Evolutionary conservation across 2,329 filamentous ascomycete genomes (phyloP).

Genomic region (Penicillium sp.): DNA sequence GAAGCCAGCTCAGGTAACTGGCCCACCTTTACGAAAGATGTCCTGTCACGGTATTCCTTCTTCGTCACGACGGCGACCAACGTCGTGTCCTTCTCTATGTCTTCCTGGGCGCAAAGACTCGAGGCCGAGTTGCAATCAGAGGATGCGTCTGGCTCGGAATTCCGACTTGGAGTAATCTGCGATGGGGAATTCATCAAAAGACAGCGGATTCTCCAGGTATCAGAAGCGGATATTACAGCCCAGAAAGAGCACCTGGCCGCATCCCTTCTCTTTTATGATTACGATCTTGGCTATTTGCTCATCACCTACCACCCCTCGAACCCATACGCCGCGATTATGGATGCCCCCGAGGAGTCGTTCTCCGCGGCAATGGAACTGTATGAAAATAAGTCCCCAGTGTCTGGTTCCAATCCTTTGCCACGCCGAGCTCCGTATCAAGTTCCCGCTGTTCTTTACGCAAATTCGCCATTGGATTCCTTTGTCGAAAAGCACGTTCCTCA

Average conservation of each 20-base stretch:
- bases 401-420: slow-evolving; percentile 26
- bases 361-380: slow-evolving; percentile 28
- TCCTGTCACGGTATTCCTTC: slow-evolving; percentile 56
- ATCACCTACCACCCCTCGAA: slow-evolving; percentile 50
- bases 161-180: slow-evolving; percentile 57
- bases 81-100: slow-evolving; percentile 55
- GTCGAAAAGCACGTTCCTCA: slow-evolving; percentile 44
- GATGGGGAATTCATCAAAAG: slow-evolving; percentile 51
- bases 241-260: slow-evolving; percentile 42
- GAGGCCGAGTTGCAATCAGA: slow-evolving; percentile 56
- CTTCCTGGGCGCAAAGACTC: slow-evolving; percentile 56
- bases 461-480: slow-evolving; percentile 40
- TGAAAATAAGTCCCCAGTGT: slow-evolving; percentile 22
- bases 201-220: slow-evolving; percentile 48
- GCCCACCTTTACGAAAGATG: slow-evolving; percentile 57
- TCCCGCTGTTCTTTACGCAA: slow-evolving; percentile 40
- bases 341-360: slow-evolving; percentile 43
- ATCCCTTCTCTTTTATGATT: slow-evolving; percentile 55
- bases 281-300: slow-evolving; percentile 58
- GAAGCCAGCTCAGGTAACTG: slow-evolving; percentile 34
- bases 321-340: slow-evolving; percentile 52
- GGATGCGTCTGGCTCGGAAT: slow-evolving; percentile 52
- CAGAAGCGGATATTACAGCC: slow-evolving; percentile 26
- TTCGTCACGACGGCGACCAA: slow-evolving; percentile 57
- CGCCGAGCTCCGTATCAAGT: slow-evolving; percentile 44